Evolutionary conservation across 225 moss, liverwort and hornwort genomes (phyloP).

Genomic region (Polytrichum formosum): DNA sequence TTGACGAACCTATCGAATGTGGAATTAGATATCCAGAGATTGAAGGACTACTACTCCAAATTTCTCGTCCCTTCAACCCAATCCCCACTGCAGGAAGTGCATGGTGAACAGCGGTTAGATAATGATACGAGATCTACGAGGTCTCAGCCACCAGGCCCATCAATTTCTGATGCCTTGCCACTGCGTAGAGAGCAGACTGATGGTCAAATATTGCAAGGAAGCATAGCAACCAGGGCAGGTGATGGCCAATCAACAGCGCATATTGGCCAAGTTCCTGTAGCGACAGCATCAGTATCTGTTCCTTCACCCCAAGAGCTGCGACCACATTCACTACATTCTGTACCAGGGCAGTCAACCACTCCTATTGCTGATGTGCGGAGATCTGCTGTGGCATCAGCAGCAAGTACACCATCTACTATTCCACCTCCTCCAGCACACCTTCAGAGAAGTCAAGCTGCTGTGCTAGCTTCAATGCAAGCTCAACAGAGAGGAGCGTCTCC

Average conservation of each 20-base stretch:
- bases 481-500: constrained; percentile 28
- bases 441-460: constrained; percentile 24
- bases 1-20: constrained; percentile 13
- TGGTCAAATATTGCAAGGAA: constrained; percentile 12
- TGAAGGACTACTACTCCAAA: constrained; percentile 24
- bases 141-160: constrained; percentile 7
- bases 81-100: constrained; percentile 20
- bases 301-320: constrained; percentile 14
- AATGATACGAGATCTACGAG: constrained; percentile 5
- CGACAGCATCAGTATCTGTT: constrained; percentile 10
- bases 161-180: constrained; percentile 19
- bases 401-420: constrained; percentile 4
- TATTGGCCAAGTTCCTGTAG: constrained; percentile 8
- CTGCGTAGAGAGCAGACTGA: constrained; percentile 15
- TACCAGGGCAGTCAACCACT: constrained; percentile 3
- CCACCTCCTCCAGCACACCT: constrained; percentile 24
- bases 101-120: constrained; percentile 13
- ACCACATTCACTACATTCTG: constrained; percentile 14
- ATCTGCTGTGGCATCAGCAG: constrained; percentile 19
- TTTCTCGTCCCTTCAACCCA: constrained; percentile 6
- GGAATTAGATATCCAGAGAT: constrained; percentile 27
- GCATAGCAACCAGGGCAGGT: constrained; percentile 13
- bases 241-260: constrained; percentile 24
- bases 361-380: constrained; percentile 19
- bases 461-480: constrained; percentile 9